phyloP scores from a whole-genome alignment of 495 filamentous ascomycete species.

The Talaromyces stipitatus region DNA sequence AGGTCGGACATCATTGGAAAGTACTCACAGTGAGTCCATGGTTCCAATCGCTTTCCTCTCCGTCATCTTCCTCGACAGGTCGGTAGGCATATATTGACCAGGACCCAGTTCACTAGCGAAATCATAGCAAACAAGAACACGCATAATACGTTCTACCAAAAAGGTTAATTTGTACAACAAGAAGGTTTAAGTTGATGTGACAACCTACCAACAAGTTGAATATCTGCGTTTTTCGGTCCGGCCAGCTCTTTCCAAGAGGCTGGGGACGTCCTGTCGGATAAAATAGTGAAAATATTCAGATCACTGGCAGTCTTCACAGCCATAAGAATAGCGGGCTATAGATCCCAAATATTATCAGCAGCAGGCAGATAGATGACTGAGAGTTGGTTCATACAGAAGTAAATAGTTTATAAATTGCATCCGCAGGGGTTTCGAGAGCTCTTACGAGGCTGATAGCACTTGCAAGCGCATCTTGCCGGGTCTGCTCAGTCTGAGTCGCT shows the following conservation, averaged over 20 bases:
- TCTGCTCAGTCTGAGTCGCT: not conserved
- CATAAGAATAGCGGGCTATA: constrained; percentile 15
- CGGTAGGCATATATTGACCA: constrained; percentile 10
- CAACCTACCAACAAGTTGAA: constrained; percentile 14
- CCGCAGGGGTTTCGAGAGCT: constrained; percentile 13
- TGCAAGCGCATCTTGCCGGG: constrained; percentile 10
- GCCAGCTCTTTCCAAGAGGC: constrained; percentile 11
- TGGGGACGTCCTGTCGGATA: constrained; percentile 8
- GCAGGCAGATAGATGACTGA: not conserved
- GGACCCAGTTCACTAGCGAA: constrained; percentile 10
- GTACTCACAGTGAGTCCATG: constrained; percentile 13
- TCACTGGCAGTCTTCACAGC: constrained; percentile 17
- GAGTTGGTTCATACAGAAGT: constrained; percentile 9
- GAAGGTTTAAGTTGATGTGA: not conserved
- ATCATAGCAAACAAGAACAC: constrained; percentile 9
- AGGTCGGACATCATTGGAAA: not conserved
- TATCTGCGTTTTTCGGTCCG: constrained; percentile 13
- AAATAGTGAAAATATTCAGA: constrained; percentile 12
- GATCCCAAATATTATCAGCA: not conserved
- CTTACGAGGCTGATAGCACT: constrained; percentile 7
- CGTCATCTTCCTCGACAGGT: constrained; percentile 12
- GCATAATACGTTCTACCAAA: constrained; percentile 16
- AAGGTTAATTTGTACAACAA: not conserved
- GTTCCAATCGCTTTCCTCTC: constrained; percentile 4
- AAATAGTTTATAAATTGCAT: constrained; percentile 14